These are phyloP conservation scores for Pyrenophora teres DNA, from an alignment of 2,329 filamentous ascomycete genomes.

Conservation along the genomic window DNA sequence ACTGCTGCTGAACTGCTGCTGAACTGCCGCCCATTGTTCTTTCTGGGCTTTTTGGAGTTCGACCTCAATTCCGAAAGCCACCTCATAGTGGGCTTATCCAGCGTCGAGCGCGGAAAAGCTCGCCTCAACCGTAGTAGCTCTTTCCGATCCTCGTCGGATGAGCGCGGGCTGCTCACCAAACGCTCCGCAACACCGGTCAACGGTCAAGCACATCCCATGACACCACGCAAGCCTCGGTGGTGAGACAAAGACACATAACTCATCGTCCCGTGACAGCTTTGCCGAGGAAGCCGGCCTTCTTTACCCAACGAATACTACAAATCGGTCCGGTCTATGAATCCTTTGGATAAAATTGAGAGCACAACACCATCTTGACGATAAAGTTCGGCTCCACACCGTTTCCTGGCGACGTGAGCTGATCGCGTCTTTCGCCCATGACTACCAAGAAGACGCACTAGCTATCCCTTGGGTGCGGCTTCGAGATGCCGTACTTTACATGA, in stretches of 20 bases:
- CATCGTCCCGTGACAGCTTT: neutral
- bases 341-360: neutral
- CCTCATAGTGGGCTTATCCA: conserved; percentile 13
- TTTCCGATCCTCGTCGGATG: conserved; percentile 33
- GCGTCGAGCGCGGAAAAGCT: conserved; percentile 22
- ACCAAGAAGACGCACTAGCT: neutral
- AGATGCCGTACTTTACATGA: conserved; percentile 16
- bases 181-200: conserved; percentile 17
- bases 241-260: conserved; percentile 9
- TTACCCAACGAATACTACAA: neutral
- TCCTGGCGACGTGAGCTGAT: neutral
- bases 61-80: too few relatives aligned
- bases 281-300: conserved; percentile 7
- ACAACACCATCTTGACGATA: neutral
- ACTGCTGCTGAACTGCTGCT: too few relatives aligned
- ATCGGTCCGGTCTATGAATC: neutral
- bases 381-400: neutral
- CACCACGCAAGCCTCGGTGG: conserved; percentile 5
- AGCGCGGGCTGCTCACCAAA: conserved; percentile 25
- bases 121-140: conserved; percentile 6
- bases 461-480: neutral
- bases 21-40: too few relatives aligned
- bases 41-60: too few relatives aligned
- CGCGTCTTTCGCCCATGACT: neutral
- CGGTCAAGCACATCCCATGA: conserved; percentile 25